Evolutionary conservation across 169 alveolate genomes (phyloP).

Genomic region (Eimeria nieschulzi): DNA sequence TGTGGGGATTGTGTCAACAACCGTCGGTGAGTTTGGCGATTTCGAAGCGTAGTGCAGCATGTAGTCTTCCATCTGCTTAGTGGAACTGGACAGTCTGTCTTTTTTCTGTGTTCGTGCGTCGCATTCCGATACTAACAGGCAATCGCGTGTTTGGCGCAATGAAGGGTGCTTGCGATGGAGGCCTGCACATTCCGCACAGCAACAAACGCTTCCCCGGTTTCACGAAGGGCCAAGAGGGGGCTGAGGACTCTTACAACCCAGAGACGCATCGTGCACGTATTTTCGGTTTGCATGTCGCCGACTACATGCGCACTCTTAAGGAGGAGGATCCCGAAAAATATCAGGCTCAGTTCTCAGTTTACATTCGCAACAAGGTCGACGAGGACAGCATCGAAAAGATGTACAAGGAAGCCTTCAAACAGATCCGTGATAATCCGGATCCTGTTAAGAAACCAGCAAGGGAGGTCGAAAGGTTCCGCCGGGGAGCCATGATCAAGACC

Average conservation of each 20-base stretch:
- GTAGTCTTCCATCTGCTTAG: neutral
- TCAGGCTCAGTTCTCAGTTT: conserved; percentile 95
- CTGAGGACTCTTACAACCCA: conserved; percentile 95
- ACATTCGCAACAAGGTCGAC: conserved; percentile 92
- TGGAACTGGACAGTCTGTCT: neutral
- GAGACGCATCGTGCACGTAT: conserved; percentile 98
- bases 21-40: conserved; percentile 84
- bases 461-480: conserved; percentile 84
- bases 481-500: conserved; percentile 89
- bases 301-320: conserved; percentile 93
- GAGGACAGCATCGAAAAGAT: conserved; percentile 96
- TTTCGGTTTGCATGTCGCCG: conserved; percentile 97
- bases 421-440: conserved; percentile 96
- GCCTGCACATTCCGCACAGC: conserved; percentile 99
- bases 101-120: neutral
- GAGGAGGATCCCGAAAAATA: conserved; percentile 97
- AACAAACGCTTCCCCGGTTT: conserved; percentile 99
- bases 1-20: conserved; percentile 98
- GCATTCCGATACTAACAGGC: conserved; percentile 83
- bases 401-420: conserved; percentile 97
- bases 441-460: conserved; percentile 87
- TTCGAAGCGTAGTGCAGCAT: neutral
- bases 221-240: conserved; percentile 86
- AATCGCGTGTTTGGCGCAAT: conserved; percentile 99
- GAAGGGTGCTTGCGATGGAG: conserved; percentile 99